Evolutionary conservation across 2,329 filamentous ascomycete species (phyloP), one percentile per base, ranked within the genome.

Genomic region (Sarocladium oryzae): DNA sequence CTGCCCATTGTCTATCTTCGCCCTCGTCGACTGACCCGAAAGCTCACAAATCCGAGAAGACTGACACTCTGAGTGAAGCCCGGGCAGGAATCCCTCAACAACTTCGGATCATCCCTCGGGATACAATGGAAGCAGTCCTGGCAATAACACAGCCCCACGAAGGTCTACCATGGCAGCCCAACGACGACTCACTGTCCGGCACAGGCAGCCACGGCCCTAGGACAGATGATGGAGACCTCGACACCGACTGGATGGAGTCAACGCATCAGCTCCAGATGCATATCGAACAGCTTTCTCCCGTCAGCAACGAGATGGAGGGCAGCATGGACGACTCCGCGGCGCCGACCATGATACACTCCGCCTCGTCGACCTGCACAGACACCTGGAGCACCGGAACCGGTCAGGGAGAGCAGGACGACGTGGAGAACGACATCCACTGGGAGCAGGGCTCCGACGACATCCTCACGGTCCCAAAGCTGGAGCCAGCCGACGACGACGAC

Each of bases 401-500:
- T 51, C 46, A 37, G 4, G 46, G 30, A 3, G 68, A 72, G 2
- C 61, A 57, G 38, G 66, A 69, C 13, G 67, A 68, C 49, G 57
- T 60, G 36, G 68, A 74, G 18, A 66, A 70, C 30, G 72, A 76
- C 26, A 61, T 66, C 50, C 62, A 66, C 35, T 78, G 75, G 76
- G 75, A 78, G 38, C 71, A 69, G 26, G 66, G 61, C 37, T 67
- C 71, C 4, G 73, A 75, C 50, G 73, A 76, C 33, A 63, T 69
- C 35, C 57, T 76, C 41, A 60, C 73, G 13, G 64, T 77, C 7
- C 77, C 78, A 7, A 84, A 84, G 61, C 58, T 78, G 10, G 81
- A 84, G 57, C 78, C 79, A 2, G 54, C 70, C 45, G 80, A 84
- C 45, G 76, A 83, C 53, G 30, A 36, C 37, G 75, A 76, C 52